Evolutionary conservation across 352 stramenopile genomes (phyloP).

Genomic region (Phytophthora cajani): DNA sequence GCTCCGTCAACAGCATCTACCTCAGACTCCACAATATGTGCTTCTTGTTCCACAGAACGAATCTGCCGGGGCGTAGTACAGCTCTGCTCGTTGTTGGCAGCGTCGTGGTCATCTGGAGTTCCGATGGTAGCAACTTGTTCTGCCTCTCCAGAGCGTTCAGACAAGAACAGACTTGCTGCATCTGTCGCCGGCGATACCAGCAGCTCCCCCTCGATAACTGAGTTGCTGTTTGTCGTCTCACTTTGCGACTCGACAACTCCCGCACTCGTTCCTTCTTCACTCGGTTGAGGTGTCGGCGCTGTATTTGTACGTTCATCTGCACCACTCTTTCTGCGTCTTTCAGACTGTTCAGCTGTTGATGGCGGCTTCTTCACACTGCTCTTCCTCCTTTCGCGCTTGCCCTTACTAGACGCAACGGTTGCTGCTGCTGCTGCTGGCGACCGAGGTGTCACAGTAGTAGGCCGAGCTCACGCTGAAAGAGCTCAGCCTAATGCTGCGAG

Average conservation of each 20-base stretch:
- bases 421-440: background rate
- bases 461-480: slow-evolving; percentile 2
- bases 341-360: background rate
- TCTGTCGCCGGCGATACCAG: background rate
- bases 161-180: background rate
- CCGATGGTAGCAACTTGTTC: background rate
- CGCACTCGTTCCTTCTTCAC: background rate
- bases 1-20: slow-evolving; percentile 1
- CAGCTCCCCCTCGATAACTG: background rate
- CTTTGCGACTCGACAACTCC: background rate
- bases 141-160: background rate
- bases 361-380: slow-evolving; percentile 29
- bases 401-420: slow-evolving; percentile 8
- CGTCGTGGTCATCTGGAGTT: background rate
- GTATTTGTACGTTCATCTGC: slow-evolving; percentile 7
- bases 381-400: slow-evolving; percentile 26
- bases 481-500: slow-evolving; percentile 4
- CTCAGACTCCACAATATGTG: background rate
- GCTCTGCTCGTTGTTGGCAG: background rate
- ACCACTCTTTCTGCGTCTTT: background rate
- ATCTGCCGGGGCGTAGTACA: background rate
- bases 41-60: background rate
- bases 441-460: slow-evolving; percentile 3
- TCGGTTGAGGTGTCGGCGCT: slow-evolving; percentile 3
- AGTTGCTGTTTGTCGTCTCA: background rate